A percentile compares a stretch with the other conserved stretches of the same genome.
Conservation (phyloP, 148 eudicot species). For the Salicornia ramosissima region DNA sequence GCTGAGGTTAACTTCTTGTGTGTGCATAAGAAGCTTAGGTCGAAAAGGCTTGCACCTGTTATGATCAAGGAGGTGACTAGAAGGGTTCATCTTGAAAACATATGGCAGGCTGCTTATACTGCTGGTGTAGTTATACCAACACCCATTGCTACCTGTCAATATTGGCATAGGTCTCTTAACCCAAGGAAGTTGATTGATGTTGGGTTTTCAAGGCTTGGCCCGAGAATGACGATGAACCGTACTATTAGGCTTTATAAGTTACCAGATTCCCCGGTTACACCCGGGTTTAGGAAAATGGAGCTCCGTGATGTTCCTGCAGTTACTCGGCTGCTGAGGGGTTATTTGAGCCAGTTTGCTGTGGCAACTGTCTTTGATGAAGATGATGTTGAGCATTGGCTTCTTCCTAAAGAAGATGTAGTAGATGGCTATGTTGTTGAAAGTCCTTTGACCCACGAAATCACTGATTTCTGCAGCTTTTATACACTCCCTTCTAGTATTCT, state of each 20-base stretch:
- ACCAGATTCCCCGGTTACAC: slow-evolving; percentile 64
- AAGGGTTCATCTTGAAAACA: slow-evolving; percentile 79
- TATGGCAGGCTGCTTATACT: slow-evolving; percentile 95
- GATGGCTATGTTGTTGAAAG: slow-evolving; percentile 83
- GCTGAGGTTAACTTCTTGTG: slow-evolving; percentile 87
- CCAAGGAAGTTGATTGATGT: slow-evolving; percentile 93
- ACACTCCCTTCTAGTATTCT: slow-evolving; percentile 77
- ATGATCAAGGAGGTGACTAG: slow-evolving; percentile 96
- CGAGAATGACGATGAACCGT: slow-evolving; percentile 94
- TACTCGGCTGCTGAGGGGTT: slow-evolving; percentile 65
- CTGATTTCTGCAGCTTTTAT: slow-evolving; percentile 91
- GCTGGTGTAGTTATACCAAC: slow-evolving; percentile 90
- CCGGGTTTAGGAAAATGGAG: slow-evolving; percentile 91
- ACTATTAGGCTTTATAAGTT: slow-evolving; percentile 84
- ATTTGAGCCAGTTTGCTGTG: slow-evolving; percentile 59
- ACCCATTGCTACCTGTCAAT: slow-evolving; percentile 75
- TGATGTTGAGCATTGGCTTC: slow-evolving; percentile 93
- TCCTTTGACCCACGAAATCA: slow-evolving; percentile 67
- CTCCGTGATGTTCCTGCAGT: slow-evolving; percentile 82
- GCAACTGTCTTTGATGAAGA: slow-evolving; percentile 81
- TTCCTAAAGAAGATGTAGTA: slow-evolving; percentile 66
- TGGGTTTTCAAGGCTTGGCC: slow-evolving; percentile 84
- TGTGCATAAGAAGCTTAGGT: slow-evolving; percentile 82
- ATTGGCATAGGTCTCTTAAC: slow-evolving; percentile 81
- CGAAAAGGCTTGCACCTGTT: slow-evolving; percentile 83